Evolutionary conservation across 352 stramenopile genomes (phyloP).

Genomic region (Aphanomyces cochlioides): DNA sequence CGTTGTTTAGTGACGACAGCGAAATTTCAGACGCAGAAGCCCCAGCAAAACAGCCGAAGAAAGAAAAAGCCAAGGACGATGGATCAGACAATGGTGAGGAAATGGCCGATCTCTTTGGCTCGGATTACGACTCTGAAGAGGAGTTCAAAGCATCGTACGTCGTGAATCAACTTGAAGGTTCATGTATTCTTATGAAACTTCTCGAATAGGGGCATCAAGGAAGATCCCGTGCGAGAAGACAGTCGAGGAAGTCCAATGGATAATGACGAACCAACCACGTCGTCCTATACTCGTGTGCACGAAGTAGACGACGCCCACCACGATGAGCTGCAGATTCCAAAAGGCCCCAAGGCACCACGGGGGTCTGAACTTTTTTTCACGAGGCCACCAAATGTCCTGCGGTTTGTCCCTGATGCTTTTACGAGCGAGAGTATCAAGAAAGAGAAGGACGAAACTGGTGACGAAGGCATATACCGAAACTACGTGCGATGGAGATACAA

Average conservation of each 20-base stretch:
- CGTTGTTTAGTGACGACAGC: slow-evolving; percentile 11
- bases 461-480: slow-evolving; percentile 83
- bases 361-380: slow-evolving; percentile 60
- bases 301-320: slow-evolving; percentile 36
- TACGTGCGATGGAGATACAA: slow-evolving; percentile 75
- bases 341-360: slow-evolving; percentile 65
- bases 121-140: slow-evolving; percentile 85
- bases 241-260: slow-evolving; percentile 32
- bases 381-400: slow-evolving; percentile 85
- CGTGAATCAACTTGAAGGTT: background rate
- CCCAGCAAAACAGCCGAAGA: slow-evolving; percentile 8
- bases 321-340: slow-evolving; percentile 72
- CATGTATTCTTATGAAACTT: background rate
- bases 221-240: slow-evolving; percentile 67
- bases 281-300: slow-evolving; percentile 31
- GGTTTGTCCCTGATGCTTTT: slow-evolving; percentile 71
- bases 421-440: slow-evolving; percentile 68
- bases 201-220: slow-evolving; percentile 68
- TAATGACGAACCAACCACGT: slow-evolving; percentile 36
- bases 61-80: slow-evolving; percentile 34
- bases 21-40: slow-evolving; percentile 13
- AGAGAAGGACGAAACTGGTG: slow-evolving; percentile 78
- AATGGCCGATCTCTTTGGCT: slow-evolving; percentile 87
- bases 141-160: slow-evolving; percentile 85
- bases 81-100: slow-evolving; percentile 62